Percentiles rank a stretch among this genome's conserved stretches.
Evolutionary conservation across 2,329 filamentous ascomycete species (phyloP).

Genomic region (Stachybotrys elegans): DNA sequence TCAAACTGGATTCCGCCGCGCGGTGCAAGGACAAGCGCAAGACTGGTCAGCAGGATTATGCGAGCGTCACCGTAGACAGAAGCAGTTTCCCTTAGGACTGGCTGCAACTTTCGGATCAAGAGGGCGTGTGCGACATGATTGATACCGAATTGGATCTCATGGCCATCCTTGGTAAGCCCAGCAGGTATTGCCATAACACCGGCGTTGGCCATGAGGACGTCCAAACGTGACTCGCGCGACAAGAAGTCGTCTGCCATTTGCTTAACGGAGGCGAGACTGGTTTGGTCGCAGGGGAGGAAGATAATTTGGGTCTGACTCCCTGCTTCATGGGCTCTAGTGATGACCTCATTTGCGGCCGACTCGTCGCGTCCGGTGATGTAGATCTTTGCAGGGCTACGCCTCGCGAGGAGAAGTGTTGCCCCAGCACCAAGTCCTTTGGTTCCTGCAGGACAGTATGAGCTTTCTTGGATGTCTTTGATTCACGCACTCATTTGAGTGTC

Average conservation of each 20-base stretch:
- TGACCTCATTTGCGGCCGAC: not conserved
- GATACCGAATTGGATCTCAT: slow-evolving; percentile 28
- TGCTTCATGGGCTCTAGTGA: not conserved
- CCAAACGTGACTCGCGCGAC: slow-evolving; percentile 30
- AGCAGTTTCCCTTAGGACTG: slow-evolving; percentile 15
- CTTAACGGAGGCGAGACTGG: slow-evolving; percentile 42
- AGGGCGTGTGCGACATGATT: slow-evolving; percentile 28
- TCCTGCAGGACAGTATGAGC: not conserved
- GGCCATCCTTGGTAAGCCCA: slow-evolving; percentile 24
- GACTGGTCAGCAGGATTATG: slow-evolving; percentile 21
- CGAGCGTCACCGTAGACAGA: slow-evolving; percentile 6
- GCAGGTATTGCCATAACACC: slow-evolving; percentile 27
- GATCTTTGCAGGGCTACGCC: not conserved
- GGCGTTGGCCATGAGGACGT: slow-evolving; percentile 33
- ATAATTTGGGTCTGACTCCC: slow-evolving; percentile 10
- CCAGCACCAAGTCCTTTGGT: not conserved
- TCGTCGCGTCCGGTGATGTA: not conserved
- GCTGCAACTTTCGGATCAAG: slow-evolving; percentile 28
- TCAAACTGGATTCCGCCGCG: slow-evolving; percentile 21
- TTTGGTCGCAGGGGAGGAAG: slow-evolving; percentile 41
- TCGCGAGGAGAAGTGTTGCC: not conserved
- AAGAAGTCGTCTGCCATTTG: slow-evolving; percentile 35
- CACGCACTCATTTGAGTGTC: not conserved
- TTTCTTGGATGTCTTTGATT: not conserved
- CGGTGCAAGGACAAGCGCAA: slow-evolving; percentile 19